Evolutionary conservation across 2,329 filamentous ascomycete species (phyloP).

Genomic region (Sclerotinia trifoliorum): DNA sequence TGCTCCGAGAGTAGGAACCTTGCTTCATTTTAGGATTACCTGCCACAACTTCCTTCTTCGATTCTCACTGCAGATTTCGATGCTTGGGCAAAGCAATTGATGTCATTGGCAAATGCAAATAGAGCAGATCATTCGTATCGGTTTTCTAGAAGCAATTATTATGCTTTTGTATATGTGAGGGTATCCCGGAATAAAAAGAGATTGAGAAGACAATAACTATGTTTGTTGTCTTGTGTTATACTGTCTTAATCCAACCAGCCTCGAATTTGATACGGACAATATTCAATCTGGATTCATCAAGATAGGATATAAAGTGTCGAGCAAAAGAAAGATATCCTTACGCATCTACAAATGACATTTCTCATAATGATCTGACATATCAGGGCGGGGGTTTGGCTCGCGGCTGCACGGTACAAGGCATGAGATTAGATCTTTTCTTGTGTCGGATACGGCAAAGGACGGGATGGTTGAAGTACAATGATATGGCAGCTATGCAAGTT

Average conservation of each 20-base stretch:
- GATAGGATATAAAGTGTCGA: neutral
- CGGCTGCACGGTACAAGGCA: neutral
- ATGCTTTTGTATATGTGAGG: neutral
- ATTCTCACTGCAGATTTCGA: constrained; percentile 19
- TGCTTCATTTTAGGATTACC: neutral
- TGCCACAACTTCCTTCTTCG: constrained; percentile 4
- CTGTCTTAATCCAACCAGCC: neutral
- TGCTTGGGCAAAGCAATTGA: neutral
- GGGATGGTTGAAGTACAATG: constrained; percentile 1
- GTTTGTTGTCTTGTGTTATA: too few relatives aligned
- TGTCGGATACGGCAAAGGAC: constrained; percentile 1
- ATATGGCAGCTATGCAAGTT: constrained; percentile 10
- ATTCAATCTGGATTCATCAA: neutral
- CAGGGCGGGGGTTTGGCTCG: neutral
- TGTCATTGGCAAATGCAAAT: neutral
- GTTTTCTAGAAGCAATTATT: constrained; percentile 7
- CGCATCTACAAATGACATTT: neutral
- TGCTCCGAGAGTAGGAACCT: neutral
- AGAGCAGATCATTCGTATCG: constrained; percentile 2
- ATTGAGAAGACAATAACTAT: neutral
- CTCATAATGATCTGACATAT: neutral
- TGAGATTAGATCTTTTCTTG: constrained; percentile 13
- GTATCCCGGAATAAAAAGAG: neutral
- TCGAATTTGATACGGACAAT: neutral
- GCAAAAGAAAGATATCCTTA: neutral